Base-by-base conservation (phyloP, 2,329 filamentous ascomycete genomes). In the Ceratocystis lukuohia region DNA sequence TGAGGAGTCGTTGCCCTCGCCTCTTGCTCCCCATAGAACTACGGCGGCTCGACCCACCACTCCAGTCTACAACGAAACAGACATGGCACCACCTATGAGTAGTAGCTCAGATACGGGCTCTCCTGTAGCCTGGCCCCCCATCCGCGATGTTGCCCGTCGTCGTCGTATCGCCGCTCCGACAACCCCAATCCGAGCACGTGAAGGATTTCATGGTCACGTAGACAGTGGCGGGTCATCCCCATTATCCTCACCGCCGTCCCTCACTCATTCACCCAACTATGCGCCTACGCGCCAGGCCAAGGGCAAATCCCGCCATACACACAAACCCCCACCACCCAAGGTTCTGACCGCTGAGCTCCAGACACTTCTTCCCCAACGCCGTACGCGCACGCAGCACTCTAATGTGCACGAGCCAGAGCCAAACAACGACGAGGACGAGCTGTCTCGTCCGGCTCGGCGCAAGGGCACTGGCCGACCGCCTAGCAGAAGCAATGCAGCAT, bases 231-330 rank as follows among this genome's bases (percentile, higher is more conserved):
- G 77, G 68, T 69, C 76, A n/a, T 84, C 82, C 0, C 79, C 84
- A 59, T 75, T 83, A 10, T 87, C 85, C 1, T 87, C 84, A 1
- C 85, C 84, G 0, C 85, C 85, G 0, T 87, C 85, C 0, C 76
- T 88, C 3, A 88, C 84, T 3, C 84, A 87, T 71, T 88, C 85
- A 0, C 85, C 85, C 41, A 86, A 87, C 70, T 80, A 77, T 68
- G 73, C 70, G 7, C 71, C 74, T 0, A 69, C 70, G 17, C 70
- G 74, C 28, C 59, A 70, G 66, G 69, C 70, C 69, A 72, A 72
- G 61, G 61, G n/a, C 22, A 48, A 33, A 15, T 22, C 61, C 12
- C 77, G 77, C 57, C 72, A 71, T 6, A 76, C 74, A 3, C 74
- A 76, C 3, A 75, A 76, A 59, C 65, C 77, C 8, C 78, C 76